Percentiles rank a stretch among this genome's conserved stretches.
Conservation (phyloP, 192 early-diverging fungal species). For the Rhizophagus clarus region DNA sequence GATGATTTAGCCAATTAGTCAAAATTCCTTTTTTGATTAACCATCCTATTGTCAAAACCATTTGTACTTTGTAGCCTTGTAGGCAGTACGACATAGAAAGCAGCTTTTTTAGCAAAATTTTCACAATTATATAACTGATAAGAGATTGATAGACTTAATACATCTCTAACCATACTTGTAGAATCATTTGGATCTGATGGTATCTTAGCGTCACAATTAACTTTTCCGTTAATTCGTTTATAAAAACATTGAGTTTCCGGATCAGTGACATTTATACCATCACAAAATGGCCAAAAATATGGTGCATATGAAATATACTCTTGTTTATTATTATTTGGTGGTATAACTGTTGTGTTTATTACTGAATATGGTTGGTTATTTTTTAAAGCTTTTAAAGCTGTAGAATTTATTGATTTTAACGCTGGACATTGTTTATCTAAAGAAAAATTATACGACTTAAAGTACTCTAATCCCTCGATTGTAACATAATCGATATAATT, state of each 20-base stretch:
- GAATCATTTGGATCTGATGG: constrained; percentile 10
- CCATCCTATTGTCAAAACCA: too few relatives aligned
- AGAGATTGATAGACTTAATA: background rate
- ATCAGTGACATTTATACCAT: background rate
- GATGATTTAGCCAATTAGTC: too few relatives aligned
- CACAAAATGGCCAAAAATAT: background rate
- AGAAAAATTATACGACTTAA: background rate
- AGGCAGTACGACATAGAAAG: too few relatives aligned
- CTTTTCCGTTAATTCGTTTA: background rate
- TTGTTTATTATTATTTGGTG: constrained; percentile 12
- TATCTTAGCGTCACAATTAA: background rate
- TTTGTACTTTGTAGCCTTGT: too few relatives aligned
- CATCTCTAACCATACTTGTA: background rate
- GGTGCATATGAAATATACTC: constrained; percentile 22
- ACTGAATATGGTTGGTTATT: constrained; percentile 8
- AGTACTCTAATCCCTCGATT: background rate
- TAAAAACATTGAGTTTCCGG: constrained; percentile 9
- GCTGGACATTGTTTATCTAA: background rate
- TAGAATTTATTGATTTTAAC: background rate
- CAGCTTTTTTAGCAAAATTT: constrained; percentile 15
- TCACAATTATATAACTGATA: constrained; percentile 5
- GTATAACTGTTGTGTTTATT: background rate
- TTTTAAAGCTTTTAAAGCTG: background rate
- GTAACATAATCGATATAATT: background rate
- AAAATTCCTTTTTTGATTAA: too few relatives aligned